phyloP scores from a whole-genome alignment of 208 protist genomes.

The Wallacemonas collosoma region DNA sequence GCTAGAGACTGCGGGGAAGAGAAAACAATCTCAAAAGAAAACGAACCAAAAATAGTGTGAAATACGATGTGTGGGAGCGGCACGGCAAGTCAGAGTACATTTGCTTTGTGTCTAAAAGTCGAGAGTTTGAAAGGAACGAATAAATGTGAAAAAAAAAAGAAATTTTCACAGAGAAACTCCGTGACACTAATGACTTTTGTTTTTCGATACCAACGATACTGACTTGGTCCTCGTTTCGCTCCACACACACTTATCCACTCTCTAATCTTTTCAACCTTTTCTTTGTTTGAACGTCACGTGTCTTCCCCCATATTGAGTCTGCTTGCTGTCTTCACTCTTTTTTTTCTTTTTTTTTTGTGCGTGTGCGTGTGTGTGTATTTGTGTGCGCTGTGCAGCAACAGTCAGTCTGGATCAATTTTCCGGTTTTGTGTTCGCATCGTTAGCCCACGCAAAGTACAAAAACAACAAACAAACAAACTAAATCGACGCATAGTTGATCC shows the following conservation, averaged over 20 bases:
- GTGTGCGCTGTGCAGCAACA: background rate
- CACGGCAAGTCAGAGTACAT: background rate
- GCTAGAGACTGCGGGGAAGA: background rate
- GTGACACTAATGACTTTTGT: background rate
- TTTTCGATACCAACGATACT: background rate
- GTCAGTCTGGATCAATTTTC: too few relatives aligned
- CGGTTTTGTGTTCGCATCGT: too few relatives aligned
- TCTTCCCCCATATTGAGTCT: background rate
- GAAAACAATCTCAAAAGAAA: background rate
- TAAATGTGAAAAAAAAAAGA: constrained; percentile 13
- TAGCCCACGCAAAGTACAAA: background rate
- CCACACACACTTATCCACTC: background rate
- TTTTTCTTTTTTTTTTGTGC: constrained; percentile 17
- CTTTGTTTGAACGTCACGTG: background rate
- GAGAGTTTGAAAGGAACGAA: background rate
- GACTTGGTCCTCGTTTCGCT: background rate
- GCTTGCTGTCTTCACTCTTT: constrained; percentile 19
- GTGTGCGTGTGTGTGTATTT: background rate
- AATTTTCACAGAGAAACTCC: background rate
- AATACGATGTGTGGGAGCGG: constrained; percentile 4
- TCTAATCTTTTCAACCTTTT: background rate
- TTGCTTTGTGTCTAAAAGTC: background rate
- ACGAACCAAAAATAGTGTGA: constrained; percentile 18
- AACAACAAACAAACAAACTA: background rate
- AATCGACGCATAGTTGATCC: background rate